Percentiles rank a stretch among this genome's conserved stretches.
These are phyloP conservation scores for Phaseolus coccineus DNA, from an alignment of 331 rosid species.

Conservation along the genomic window DNA sequence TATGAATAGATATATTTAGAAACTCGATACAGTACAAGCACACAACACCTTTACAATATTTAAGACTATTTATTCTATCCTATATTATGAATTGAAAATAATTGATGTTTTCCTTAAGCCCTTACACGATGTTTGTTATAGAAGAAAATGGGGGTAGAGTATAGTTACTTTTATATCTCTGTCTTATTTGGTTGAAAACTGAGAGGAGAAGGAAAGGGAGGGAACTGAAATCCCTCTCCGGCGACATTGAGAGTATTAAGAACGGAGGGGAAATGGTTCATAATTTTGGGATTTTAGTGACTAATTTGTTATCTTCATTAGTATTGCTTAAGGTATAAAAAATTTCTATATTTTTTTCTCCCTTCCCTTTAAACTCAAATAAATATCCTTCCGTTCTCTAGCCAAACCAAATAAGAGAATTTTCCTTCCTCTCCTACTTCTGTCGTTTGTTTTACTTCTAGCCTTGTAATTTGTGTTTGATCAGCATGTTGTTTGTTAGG, in stretches of 20 bases:
- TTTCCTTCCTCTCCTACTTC: background rate
- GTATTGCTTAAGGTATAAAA: background rate
- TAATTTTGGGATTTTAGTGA: background rate
- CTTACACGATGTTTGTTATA: too few relatives aligned
- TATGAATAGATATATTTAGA: too few relatives aligned
- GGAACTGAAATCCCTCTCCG: background rate
- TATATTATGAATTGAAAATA: background rate
- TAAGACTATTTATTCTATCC: too few relatives aligned
- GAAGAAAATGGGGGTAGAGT: too few relatives aligned
- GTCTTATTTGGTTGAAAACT: background rate
- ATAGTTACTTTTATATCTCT: background rate
- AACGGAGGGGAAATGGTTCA: too few relatives aligned
- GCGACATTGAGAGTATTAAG: too few relatives aligned
- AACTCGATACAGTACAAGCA: too few relatives aligned
- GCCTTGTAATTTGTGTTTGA: slow-evolving; percentile 29
- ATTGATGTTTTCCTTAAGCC: background rate
- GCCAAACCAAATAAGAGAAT: background rate
- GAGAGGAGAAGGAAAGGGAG: background rate
- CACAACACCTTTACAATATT: too few relatives aligned
- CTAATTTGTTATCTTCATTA: background rate
- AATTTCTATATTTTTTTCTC: background rate
- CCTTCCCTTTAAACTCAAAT: background rate
- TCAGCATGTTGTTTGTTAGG: slow-evolving; percentile 49
- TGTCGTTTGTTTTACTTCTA: slow-evolving; percentile 21
- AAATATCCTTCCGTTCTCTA: background rate